phyloP scores from a whole-genome alignment of 2,329 filamentous ascomycete genomes.

The Emydomyces testavorans region DNA sequence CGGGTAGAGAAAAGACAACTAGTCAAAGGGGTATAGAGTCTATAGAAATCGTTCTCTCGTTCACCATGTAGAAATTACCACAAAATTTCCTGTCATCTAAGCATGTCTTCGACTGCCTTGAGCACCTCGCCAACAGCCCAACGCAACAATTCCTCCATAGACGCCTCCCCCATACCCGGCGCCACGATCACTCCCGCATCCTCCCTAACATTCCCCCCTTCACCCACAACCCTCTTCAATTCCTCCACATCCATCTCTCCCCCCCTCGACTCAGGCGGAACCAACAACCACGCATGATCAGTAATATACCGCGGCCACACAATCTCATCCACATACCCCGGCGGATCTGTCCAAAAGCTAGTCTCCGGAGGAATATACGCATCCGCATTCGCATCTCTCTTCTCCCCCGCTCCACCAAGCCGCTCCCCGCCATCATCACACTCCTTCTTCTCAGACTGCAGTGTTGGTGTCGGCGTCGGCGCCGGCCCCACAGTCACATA shows the following conservation, averaged over 20 bases:
- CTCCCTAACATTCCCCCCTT: conserved; percentile 35
- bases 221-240: conserved; percentile 23
- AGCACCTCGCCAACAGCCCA: conserved; percentile 60
- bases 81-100: background rate
- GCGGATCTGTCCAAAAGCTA: conserved; percentile 91
- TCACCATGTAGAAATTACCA: background rate
- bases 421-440: too few relatives aligned
- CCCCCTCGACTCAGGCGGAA: conserved; percentile 47
- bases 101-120: conserved; percentile 12
- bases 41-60: background rate
- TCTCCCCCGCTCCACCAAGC: too few relatives aligned
- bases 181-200: conserved; percentile 36
- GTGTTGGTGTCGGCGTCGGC: conserved; percentile 18
- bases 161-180: conserved; percentile 42
- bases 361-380: conserved; percentile 37
- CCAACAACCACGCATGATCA: conserved; percentile 71
- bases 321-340: conserved; percentile 83
- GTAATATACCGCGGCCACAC: conserved; percentile 92
- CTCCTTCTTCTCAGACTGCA: background rate
- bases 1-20: conserved; percentile 1
- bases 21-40: background rate
- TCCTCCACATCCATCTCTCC: conserved; percentile 18
- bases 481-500: conserved; percentile 38
- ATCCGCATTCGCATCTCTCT: conserved; percentile 10
- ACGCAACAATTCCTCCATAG: conserved; percentile 51